Evolutionary conservation across 805 yeast species (phyloP).

Genomic region (Sugiyamaella smithiae): DNA sequence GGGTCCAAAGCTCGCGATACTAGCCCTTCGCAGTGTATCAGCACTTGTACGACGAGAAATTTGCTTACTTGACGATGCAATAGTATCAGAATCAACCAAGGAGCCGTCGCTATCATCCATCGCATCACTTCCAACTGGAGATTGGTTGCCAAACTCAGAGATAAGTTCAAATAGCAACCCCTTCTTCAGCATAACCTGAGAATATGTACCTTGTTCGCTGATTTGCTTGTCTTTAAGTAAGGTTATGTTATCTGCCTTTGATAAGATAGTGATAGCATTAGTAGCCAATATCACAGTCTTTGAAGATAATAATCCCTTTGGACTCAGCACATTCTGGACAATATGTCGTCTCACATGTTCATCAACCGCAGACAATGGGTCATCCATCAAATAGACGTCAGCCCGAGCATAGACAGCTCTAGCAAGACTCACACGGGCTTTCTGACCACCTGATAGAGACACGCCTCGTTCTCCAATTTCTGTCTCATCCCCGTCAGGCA

Average conservation of each 20-base stretch:
- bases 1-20: conserved; percentile 14
- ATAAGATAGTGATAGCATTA: conserved; percentile 71
- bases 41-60: conserved; percentile 18
- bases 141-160: conserved; percentile 21
- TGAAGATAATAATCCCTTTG: conserved; percentile 63
- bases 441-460: conserved; percentile 95
- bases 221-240: conserved; percentile 50
- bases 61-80: conserved; percentile 2
- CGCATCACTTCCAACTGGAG: conserved; percentile 3
- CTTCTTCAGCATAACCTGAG: conserved; percentile 43
- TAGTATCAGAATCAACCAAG: conserved; percentile 11
- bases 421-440: conserved; percentile 91
- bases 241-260: conserved; percentile 65
- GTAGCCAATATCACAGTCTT: conserved; percentile 79
- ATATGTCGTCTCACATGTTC: conserved; percentile 92
- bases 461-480: conserved; percentile 97
- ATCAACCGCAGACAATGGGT: conserved; percentile 93
- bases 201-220: conserved; percentile 56
- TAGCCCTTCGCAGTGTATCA: conserved; percentile 23
- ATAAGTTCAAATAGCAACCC: conserved; percentile 23
- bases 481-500: conserved; percentile 88
- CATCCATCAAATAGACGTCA: conserved; percentile 86
- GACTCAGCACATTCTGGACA: conserved; percentile 67
- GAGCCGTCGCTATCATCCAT: conserved; percentile 5
- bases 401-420: conserved; percentile 95